phyloP scores from a whole-genome alignment of 129 eudicot genomes.

The Ambrosia trifida region DNA sequence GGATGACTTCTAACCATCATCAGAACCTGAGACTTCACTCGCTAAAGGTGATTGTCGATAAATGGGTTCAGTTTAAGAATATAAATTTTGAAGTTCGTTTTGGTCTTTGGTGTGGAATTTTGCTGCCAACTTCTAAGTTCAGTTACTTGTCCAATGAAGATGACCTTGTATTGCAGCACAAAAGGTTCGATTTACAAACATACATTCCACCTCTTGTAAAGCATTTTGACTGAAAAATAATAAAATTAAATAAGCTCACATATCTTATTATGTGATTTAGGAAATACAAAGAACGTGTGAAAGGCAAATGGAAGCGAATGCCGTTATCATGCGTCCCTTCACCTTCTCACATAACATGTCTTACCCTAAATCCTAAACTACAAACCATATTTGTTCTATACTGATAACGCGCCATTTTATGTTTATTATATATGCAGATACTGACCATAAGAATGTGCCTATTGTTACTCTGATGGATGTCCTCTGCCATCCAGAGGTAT shows the following conservation, averaged over 20 bases:
- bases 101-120: constrained; percentile 71
- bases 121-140: constrained; percentile 57
- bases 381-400: too few relatives aligned
- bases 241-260: constrained; percentile 8
- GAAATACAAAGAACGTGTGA: constrained; percentile 52
- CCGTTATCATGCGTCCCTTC: constrained; percentile 69
- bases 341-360: constrained; percentile 80
- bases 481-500: constrained; percentile 58
- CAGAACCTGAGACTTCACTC: constrained; percentile 56
- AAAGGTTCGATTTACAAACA: constrained; percentile 48
- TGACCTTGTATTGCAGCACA: constrained; percentile 40
- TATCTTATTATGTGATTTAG: constrained; percentile 36
- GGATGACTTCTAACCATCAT: constrained; percentile 46
- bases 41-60: constrained; percentile 36
- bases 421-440: constrained; percentile 45
- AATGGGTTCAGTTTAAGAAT: constrained; percentile 68
- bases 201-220: background rate
- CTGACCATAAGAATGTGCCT: constrained; percentile 56
- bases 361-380: background rate
- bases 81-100: constrained; percentile 48
- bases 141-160: constrained; percentile 62
- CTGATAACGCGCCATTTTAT: background rate
- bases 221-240: background rate
- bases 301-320: constrained; percentile 55
- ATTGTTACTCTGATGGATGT: constrained; percentile 72